Conservation (phyloP, 164 flowering plant species). For the Vitis rotundifolia region DNA sequence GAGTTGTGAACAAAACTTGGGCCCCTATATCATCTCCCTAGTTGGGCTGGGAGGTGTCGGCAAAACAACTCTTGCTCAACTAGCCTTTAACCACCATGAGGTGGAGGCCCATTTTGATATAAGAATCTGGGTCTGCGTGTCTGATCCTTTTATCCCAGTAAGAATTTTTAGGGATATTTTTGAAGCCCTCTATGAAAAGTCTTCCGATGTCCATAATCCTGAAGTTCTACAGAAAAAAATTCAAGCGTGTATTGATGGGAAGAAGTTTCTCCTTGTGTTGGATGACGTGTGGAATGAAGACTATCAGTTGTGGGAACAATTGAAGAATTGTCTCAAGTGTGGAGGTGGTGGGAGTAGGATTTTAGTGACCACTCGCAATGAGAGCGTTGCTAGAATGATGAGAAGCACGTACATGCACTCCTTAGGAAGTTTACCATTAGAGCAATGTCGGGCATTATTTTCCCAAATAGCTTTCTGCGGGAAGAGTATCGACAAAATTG, state of each 20-base stretch:
- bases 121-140: too few species aligned
- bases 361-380: not conserved
- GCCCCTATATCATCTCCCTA: too few species aligned
- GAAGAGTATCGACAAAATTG: not conserved
- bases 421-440: not conserved
- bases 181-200: not conserved
- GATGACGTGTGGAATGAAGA: not conserved
- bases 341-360: not conserved
- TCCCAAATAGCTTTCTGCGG: not conserved
- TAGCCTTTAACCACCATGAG: too few species aligned
- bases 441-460: not conserved
- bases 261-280: not conserved
- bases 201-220: too few species aligned
- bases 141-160: too few species aligned
- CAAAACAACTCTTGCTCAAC: too few species aligned
- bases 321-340: not conserved
- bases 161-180: not conserved
- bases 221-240: not conserved
- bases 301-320: not conserved
- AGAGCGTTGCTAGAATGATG: not conserved
- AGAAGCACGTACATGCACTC: not conserved
- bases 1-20: too few species aligned
- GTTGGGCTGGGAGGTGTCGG: too few species aligned
- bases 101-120: too few species aligned
- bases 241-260: constrained; percentile 2